Evolutionary conservation across 345 rosid species (phyloP).

Genomic region (Eucalyptus polybractea): DNA sequence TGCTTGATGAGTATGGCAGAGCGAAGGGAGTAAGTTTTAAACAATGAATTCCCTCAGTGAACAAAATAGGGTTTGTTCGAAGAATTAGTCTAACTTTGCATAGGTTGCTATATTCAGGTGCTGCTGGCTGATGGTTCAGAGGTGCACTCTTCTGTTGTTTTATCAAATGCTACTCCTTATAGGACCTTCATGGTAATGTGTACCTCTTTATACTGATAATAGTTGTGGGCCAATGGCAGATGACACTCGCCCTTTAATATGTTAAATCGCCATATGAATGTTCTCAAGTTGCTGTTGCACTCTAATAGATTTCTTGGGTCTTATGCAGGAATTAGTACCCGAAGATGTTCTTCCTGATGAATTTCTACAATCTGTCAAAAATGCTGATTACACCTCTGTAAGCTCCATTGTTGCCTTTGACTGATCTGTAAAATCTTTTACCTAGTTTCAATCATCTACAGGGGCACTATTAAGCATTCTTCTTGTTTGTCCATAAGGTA

Average conservation of each 20-base stretch:
- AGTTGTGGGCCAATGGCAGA: background rate
- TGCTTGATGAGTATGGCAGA: slow-evolving; percentile 29
- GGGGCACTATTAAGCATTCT: background rate
- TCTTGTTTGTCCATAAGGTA: background rate
- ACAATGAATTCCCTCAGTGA: slow-evolving; percentile 2
- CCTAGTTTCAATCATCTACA: background rate
- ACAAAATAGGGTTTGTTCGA: background rate
- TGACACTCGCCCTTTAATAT: background rate
- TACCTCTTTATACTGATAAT: background rate
- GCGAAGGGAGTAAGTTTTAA: slow-evolving; percentile 51
- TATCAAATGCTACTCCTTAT: slow-evolving; percentile 88
- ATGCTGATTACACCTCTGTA: slow-evolving; percentile 78
- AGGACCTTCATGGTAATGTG: slow-evolving; percentile 64
- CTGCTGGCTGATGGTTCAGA: slow-evolving; percentile 61
- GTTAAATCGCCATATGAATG: background rate
- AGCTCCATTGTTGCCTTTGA: slow-evolving; percentile 2
- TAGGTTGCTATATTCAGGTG: slow-evolving; percentile 34
- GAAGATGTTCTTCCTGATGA: slow-evolving; percentile 48
- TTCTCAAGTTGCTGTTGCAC: background rate
- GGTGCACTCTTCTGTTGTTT: slow-evolving; percentile 50
- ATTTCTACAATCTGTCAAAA: slow-evolving; percentile 39
- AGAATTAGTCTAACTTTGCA: background rate
- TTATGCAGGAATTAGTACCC: slow-evolving; percentile 64
- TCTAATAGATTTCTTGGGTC: background rate
- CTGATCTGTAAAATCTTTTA: background rate